Percentiles rank a stretch among this genome's conserved stretches.
Evolutionary conservation across 2,329 filamentous ascomycete species (phyloP).

Genomic region (Alternaria conjuncta): DNA sequence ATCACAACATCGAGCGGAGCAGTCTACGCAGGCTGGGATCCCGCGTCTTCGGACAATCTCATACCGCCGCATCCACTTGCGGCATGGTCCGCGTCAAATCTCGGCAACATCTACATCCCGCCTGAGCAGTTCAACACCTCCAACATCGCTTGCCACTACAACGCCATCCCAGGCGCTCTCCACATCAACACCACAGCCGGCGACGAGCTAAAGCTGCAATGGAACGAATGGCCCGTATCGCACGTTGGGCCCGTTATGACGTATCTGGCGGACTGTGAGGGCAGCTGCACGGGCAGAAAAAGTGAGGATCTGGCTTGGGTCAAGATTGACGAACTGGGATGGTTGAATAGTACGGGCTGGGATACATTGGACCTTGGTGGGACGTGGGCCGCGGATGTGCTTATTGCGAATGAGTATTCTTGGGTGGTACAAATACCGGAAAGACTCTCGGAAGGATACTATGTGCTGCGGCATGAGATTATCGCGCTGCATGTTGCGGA

Average conservation of each 20-base stretch:
- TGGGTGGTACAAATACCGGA: slow-evolving; percentile 54
- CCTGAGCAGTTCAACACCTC: slow-evolving; percentile 32
- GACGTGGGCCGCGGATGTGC: slow-evolving; percentile 41
- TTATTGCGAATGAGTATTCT: slow-evolving; percentile 54
- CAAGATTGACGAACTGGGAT: slow-evolving; percentile 42
- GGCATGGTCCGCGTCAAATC: slow-evolving; percentile 32
- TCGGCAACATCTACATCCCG: slow-evolving; percentile 33
- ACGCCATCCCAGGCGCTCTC: slow-evolving; percentile 57
- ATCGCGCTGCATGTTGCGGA: slow-evolving; percentile 56
- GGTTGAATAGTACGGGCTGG: slow-evolving; percentile 32
- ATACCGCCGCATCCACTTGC: slow-evolving; percentile 17
- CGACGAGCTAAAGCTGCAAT: slow-evolving; percentile 57
- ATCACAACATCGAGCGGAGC: slow-evolving; percentile 25
- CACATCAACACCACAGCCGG: slow-evolving; percentile 64
- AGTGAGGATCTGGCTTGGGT: slow-evolving; percentile 34
- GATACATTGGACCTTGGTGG: slow-evolving; percentile 19
- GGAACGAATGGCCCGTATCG: slow-evolving; percentile 54
- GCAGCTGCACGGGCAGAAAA: slow-evolving; percentile 26
- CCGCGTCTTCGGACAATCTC: slow-evolving; percentile 12
- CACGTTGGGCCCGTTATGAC: slow-evolving; percentile 45
- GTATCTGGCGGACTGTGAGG: slow-evolving; percentile 40
- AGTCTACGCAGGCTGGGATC: slow-evolving; percentile 34
- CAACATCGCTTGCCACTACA: slow-evolving; percentile 64
- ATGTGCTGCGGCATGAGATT: slow-evolving; percentile 62
- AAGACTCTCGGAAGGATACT: slow-evolving; percentile 52